Evolutionary conservation across 2,329 filamentous ascomycete species (phyloP), one percentile per base, ranked within the genome.

Genomic region (Peltaster fructicola): DNA sequence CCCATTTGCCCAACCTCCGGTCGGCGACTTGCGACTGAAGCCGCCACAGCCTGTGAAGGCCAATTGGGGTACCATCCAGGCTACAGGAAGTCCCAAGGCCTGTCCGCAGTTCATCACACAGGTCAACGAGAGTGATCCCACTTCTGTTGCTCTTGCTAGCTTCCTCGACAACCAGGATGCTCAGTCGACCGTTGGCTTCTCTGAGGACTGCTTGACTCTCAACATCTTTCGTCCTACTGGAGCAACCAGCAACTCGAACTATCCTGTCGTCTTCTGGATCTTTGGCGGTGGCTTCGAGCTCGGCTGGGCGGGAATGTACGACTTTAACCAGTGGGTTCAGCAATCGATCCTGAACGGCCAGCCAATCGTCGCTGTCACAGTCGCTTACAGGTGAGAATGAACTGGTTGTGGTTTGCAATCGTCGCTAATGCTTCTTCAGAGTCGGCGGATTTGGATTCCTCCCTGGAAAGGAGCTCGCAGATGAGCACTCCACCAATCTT

Each of bases 31-130:
- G 13, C 69, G 79, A 9, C 61, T 88, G 16, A 72, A 65, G 41
- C 72, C 74, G 5, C 79, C 79, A 1, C 61, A 69, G 40, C 56
- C 62, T 6, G 51, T 78, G 9, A 66, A 59, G 5, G 50, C 54
- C 4, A 39, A 58, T 1, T 48, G 78, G 1, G 75, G 73, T 1
- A 70, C 57, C 0, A 56, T 75, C 17, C 59, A 68, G 18, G 73
- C 70, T 1, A 70, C 65, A 0, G 61, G 60, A 0, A 38, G 48
- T 10, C 61, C 72, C 1, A 61, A 58, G 6, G 61, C 73, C 6
- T 88, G 78, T 37, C 77, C 79, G 1, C 77, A 84, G 41, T 73
- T 82, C 53, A 58, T 65, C 34, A 57, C 73, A 34, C 67, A 65
- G 7, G 56, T 61, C 5, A 56, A 53, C 19, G 31, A 35, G 3